Evolutionary conservation across 176 grass and related monocot species (phyloP).

Genomic region (Alloteropsis semialata): DNA sequence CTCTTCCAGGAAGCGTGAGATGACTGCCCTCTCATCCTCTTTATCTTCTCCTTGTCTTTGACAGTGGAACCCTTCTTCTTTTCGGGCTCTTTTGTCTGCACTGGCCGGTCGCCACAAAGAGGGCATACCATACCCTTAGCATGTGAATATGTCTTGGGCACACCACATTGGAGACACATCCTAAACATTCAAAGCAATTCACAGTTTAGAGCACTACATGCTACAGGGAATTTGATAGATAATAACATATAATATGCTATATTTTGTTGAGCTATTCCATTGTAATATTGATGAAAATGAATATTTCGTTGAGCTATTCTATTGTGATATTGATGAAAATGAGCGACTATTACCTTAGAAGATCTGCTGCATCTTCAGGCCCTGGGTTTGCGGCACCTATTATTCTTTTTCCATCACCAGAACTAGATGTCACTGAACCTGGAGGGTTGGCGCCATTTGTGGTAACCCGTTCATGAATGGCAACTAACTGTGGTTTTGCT

Average conservation of each 20-base stretch:
- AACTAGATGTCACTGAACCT: conserved; percentile 14
- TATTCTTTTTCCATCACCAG: conserved; percentile 57
- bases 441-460: conserved; percentile 30
- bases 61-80: conserved; percentile 72
- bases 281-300: too few species aligned
- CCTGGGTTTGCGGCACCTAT: conserved; percentile 83
- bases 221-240: too few species aligned
- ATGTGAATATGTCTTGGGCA: conserved; percentile 91
- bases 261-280: too few species aligned
- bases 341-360: conserved; percentile 63
- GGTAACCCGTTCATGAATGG: conserved; percentile 68
- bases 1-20: conserved; percentile 93
- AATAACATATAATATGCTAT: not conserved
- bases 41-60: conserved; percentile 94
- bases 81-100: conserved; percentile 49
- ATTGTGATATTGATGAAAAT: not conserved
- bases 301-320: too few species aligned
- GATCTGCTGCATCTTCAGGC: conserved; percentile 80
- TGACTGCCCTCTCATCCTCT: conserved; percentile 89
- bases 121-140: conserved; percentile 72
- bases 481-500: conserved; percentile 76
- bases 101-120: conserved; percentile 59
- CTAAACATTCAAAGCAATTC: conserved; percentile 19
- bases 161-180: conserved; percentile 84
- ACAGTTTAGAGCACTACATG: not conserved